Evolutionary conservation across 2,329 filamentous ascomycete species (phyloP), one percentile per base, ranked within the genome.

Genomic region (Periconia macrospinosa): DNA sequence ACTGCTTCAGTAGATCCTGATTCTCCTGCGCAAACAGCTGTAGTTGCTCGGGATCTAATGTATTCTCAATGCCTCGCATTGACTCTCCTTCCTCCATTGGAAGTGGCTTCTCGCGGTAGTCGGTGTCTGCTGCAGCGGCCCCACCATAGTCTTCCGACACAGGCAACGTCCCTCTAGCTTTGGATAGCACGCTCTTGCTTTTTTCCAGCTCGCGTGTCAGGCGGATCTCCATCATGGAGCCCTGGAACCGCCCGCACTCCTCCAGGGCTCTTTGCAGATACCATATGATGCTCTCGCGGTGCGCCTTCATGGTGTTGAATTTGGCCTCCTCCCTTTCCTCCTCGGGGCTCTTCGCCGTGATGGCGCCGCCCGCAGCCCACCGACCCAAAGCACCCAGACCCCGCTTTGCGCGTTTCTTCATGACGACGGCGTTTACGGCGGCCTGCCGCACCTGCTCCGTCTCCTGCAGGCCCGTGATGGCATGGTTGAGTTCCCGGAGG

Each of bases 1-100:
- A 96, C 75, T 96, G 90, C 73, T 89, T 90, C 63, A 97, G 81
- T 87, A 99, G 92, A 59, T 91, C 87, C 73, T 92, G 87, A 70
- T 97, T 97, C 69, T 95, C 92, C 75, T 91, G 85, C 63, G 93
- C 92, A 76, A 99, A 97, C 70, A 96, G 84, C 72, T 97, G 93
- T 49, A 94, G 79, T 74, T 97, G 93, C 69, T 97, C 92, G 19
- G 86, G 81, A 17, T 89, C 91, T 56, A 97, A 78, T 57, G 86
- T 83, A 41, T 85, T 71, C 67, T 83, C 80, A 41, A 81, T 77
- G 7, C 71, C 66, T 14, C 18, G 3, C 11, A 14, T 13, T 23
- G 58, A 52, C 33, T 55, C 65, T 41, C 61, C 57, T 44, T 62
- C 58, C 17, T 71, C 71, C 19, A 66, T 58, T 5, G 46, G 48